Base-by-base conservation (phyloP, 768 basidiomycete species). In the Leucocoprinus leucothites region DNA sequence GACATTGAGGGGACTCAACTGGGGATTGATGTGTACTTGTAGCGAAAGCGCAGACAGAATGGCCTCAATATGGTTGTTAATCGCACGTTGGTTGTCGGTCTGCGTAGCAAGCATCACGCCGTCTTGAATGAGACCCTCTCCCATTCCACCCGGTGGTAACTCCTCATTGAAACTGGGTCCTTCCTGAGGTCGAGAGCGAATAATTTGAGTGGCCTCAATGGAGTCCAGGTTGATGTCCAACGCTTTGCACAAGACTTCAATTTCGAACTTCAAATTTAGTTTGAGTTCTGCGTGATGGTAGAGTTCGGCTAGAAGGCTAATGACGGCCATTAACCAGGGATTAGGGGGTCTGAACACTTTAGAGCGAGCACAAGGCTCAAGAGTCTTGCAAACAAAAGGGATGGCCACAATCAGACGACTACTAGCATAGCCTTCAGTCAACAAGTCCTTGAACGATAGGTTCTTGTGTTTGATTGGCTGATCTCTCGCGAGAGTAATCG, bases 211-310 rank as follows among this genome's bases (percentile, higher is more conserved):
- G 2, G 90, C 87, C 65, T 96, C 91, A 44, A 98, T 78, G 6
- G 85, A 69, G 65, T 90, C 91, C 25, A 98, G 80, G 63, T 94
- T 87, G 61, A 99, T 83, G 25, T 92, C 86, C 28, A 99, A 82
- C 28, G 84, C 83, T 69, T 94, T 95, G 80, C 96, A 98, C 18
- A 98, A 75, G 36, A 98, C 87, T 71, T 99, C 97, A 52, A 99
- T 98, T 72, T 98, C 97, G 65, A 99, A 99, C 71, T 98, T 98
- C 67, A 94, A 81, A 67, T 98, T 97, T 53, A 98, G 77, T 72
- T 96, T 96, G 58, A 98, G 79, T 62, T 98, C 95, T 3, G 94
- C 96, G 63, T 88, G 95, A 67, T 95, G 91, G 69, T 99, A 98
- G n/a, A 99, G 81, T 68, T 99, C 97, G 42, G 86, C 91, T 43